Evolutionary conservation across 371 early-diverging fungal species (phyloP), one percentile per base, ranked within the genome.

Genomic region (Basidiobolus meristosporus): DNA sequence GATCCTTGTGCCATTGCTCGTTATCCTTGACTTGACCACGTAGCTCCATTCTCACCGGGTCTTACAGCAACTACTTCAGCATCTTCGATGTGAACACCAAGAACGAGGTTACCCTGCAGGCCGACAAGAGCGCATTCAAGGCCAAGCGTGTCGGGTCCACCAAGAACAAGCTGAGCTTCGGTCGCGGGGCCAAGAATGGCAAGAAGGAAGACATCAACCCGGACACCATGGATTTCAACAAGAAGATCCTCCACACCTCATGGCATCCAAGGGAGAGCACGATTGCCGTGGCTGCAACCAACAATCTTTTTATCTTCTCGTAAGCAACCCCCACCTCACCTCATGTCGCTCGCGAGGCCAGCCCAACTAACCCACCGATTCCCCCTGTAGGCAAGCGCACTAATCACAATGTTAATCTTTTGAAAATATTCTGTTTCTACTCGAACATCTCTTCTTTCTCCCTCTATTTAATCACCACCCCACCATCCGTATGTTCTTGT

Each of bases 191-290:
- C 40, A 57, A 50, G 45, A 59, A 51, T 40, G 61, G 73, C 57
- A 59, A 70, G 53, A 80, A 82, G 32, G 81, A 85, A 33, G n/a
- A n/a, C n/a, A 70, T 77, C 43, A 78, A 80, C 54, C 68, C 69
- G 4, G 90, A 91, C 45, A 53, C 68, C 18, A 68, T 87, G 42
- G 95, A 97, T 57, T 96, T 85, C 48, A 70, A 73, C 51, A 86
- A 90, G 65, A 93, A 93, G 72, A 95, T 97, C 41, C 52, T 97
- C 36, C 95, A 97, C 50, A 83, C 96, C 22, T 86, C 89, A 41
- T 96, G 93, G 93, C 96, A 97, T 68, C 98, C 98, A 31, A 70
- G 70, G 43, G 97, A 96, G 52, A 89, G 89, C 53, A 82, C 87
- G 16, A 77, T 93, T 38, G 90, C 97, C 28, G 77, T 93, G 36